Percentiles rank a stretch among this genome's conserved stretches.
phyloP scores from a whole-genome alignment of 176 grass and related monocot genomes.

The Juncus inflexus region DNA sequence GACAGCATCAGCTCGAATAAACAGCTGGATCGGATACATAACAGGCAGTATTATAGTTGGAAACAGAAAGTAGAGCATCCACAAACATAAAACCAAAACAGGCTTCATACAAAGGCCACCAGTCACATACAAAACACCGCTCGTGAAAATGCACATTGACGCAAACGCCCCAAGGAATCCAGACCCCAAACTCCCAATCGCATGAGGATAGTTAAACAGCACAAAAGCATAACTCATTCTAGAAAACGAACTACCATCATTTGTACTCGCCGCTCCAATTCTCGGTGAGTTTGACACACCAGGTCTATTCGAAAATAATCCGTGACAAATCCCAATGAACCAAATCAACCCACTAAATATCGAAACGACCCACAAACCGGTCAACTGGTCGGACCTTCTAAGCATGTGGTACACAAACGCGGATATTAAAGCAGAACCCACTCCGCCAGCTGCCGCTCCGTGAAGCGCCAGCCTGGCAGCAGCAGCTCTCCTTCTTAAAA shows the following conservation, averaged over 20 bases:
- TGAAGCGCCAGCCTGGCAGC: slow-evolving; percentile 57
- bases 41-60: slow-evolving; percentile 57
- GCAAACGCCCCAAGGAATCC: slow-evolving; percentile 70
- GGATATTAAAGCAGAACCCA: slow-evolving; percentile 80
- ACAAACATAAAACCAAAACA: slow-evolving; percentile 49
- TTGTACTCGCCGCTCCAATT: slow-evolving; percentile 27
- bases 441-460: slow-evolving; percentile 55
- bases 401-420: slow-evolving; percentile 97
- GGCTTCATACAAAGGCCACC: slow-evolving; percentile 86
- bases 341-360: slow-evolving; percentile 90
- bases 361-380: slow-evolving; percentile 84
- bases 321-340: slow-evolving; percentile 83
- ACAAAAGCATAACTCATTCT: slow-evolving; percentile 52
- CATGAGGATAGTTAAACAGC: slow-evolving; percentile 56
- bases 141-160: slow-evolving; percentile 93
- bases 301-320: slow-evolving; percentile 67
- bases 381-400: slow-evolving; percentile 77
- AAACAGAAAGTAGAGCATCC: slow-evolving; percentile 87
- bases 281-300: slow-evolving; percentile 43
- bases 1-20: slow-evolving; percentile 68
- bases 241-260: slow-evolving; percentile 32
- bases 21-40: slow-evolving; percentile 66
- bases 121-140: slow-evolving; percentile 56
- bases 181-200: slow-evolving; percentile 64
- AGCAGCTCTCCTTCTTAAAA: slow-evolving; percentile 53